A percentile compares a stretch with the other conserved stretches of the same genome.
These are phyloP conservation scores for Pisolithus sp. DNA, from an alignment of 768 basidiomycete genomes.

Conservation along the genomic window DNA sequence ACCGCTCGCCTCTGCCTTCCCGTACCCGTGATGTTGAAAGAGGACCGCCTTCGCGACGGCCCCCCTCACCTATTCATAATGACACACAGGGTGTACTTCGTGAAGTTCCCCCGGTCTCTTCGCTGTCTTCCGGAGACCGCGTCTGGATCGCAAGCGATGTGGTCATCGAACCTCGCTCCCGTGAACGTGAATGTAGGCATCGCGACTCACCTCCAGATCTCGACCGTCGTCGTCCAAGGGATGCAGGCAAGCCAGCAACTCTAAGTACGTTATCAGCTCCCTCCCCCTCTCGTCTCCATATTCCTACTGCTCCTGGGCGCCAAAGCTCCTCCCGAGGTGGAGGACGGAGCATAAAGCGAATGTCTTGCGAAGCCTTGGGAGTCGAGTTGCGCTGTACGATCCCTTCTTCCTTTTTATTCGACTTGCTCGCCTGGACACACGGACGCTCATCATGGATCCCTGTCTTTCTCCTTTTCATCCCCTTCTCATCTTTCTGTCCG, in stretches of 20 bases:
- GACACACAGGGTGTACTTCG: conserved; percentile 12
- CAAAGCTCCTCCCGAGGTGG: conserved; percentile 34
- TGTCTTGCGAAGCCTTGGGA: conserved; percentile 44
- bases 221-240: conserved; percentile 19
- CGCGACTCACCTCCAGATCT: conserved; percentile 17
- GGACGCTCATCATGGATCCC: conserved; percentile 37
- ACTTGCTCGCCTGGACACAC: conserved; percentile 35
- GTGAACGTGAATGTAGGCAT: conserved; percentile 20
- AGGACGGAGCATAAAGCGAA: conserved; percentile 27
- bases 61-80: conserved; percentile 18
- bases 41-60: conserved; percentile 17
- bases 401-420: conserved; percentile 30
- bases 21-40: conserved; percentile 21
- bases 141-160: conserved; percentile 11
- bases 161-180: conserved; percentile 9
- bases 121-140: conserved; percentile 20
- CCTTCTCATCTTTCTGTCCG: conserved; percentile 24
- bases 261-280: conserved; percentile 44
- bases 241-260: conserved; percentile 31
- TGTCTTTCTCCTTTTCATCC: conserved; percentile 24
- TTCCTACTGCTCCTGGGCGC: conserved; percentile 29
- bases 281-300: conserved; percentile 21
- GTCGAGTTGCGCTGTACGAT: conserved; percentile 31
- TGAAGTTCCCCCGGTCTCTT: conserved; percentile 14
- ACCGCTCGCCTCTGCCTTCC: conserved; percentile 17